A percentile compares a stretch with the other conserved stretches of the same genome.
phyloP scores from a whole-genome alignment of 2,329 filamentous ascomycete species.

The Chlorencoelia australis region DNA sequence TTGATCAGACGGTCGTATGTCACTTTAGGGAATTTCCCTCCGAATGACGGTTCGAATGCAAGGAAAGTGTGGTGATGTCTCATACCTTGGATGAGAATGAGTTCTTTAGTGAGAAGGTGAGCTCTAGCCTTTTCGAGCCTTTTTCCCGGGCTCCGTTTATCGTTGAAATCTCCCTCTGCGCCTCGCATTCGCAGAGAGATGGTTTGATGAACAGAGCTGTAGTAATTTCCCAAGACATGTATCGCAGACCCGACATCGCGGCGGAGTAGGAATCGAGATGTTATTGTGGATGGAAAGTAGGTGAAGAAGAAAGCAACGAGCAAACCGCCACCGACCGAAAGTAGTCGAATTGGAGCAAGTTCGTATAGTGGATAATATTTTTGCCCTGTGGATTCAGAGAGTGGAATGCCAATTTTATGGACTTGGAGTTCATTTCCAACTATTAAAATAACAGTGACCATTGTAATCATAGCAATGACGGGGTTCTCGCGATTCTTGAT shows the following conservation, averaged over 20 bases:
- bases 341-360: conserved; percentile 59
- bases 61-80: conserved; percentile 51
- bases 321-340: conserved; percentile 52
- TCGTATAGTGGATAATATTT: conserved; percentile 55
- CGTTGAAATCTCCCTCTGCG: conserved; percentile 39
- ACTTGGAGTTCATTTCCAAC: conserved; percentile 65
- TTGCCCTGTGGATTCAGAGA: conserved; percentile 49
- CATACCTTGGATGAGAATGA: conserved; percentile 50
- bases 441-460: conserved; percentile 27
- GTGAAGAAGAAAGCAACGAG: conserved; percentile 58
- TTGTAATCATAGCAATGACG: conserved; percentile 1
- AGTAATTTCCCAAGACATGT: conserved; percentile 63
- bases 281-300: conserved; percentile 60
- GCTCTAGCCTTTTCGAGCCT: conserved; percentile 39
- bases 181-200: conserved; percentile 48
- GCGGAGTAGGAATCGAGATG: conserved; percentile 56
- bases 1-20: too few species aligned
- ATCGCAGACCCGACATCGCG: conserved; percentile 55
- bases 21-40: conserved; percentile 61
- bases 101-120: conserved; percentile 55
- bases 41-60: conserved; percentile 57
- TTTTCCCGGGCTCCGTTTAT: conserved; percentile 28
- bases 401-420: conserved; percentile 45
- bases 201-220: conserved; percentile 59
- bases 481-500: not conserved